These are phyloP conservation scores for Penstemon barbatus DNA, from an alignment of 257 asterid species.

Conservation along the genomic window DNA sequence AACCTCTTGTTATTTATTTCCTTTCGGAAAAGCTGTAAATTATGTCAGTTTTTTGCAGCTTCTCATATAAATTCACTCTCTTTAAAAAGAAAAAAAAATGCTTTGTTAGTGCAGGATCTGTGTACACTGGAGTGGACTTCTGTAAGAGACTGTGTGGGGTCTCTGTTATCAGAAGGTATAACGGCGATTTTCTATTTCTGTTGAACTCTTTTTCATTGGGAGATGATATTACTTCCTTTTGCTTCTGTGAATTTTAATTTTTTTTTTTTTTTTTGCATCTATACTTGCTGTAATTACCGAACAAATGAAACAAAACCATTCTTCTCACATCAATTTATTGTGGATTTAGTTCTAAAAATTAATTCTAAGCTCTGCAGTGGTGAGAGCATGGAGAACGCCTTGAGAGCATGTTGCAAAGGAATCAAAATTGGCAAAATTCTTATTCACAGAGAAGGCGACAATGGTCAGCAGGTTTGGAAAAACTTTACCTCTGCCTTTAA, in stretches of 20 bases:
- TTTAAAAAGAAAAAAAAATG: not conserved
- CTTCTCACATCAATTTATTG: not conserved
- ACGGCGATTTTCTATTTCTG: not conserved
- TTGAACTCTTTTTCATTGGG: not conserved
- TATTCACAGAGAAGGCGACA: conserved; percentile 95
- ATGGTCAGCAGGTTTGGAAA: conserved; percentile 77
- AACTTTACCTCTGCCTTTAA: conserved; percentile 14
- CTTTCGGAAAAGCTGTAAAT: not conserved
- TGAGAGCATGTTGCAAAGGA: conserved; percentile 99
- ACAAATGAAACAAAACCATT: not conserved
- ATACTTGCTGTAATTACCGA: not conserved
- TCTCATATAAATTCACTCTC: not conserved
- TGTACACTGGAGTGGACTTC: conserved; percentile 95
- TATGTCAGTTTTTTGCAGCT: not conserved
- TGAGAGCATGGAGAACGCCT: conserved; percentile 92
- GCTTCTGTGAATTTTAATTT: not conserved
- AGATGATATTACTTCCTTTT: not conserved
- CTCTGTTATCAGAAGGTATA: conserved; percentile 91
- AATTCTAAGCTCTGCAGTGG: conserved; percentile 51
- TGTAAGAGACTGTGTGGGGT: conserved; percentile 97
- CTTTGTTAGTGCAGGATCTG: conserved; percentile 63
- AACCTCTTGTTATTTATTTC: conserved; percentile 4
- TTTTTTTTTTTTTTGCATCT: not conserved
- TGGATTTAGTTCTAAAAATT: conserved; percentile 9
- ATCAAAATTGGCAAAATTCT: conserved; percentile 97